Evolutionary conservation across 2,329 filamentous ascomycete species (phyloP), one percentile per base, ranked within the genome.

Genomic region (Byssothecium circinans): DNA sequence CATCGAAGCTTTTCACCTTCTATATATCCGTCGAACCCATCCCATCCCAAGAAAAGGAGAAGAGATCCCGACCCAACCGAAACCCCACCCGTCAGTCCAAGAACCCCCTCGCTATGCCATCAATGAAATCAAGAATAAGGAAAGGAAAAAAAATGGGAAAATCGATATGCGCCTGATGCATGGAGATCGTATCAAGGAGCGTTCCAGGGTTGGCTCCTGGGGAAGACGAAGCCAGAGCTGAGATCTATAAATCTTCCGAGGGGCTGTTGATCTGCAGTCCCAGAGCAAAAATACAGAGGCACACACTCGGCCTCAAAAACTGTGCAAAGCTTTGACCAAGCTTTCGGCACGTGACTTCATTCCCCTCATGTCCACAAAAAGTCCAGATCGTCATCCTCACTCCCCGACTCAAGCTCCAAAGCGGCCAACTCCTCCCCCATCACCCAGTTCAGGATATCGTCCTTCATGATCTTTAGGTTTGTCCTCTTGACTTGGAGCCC

Each of bases 1-100:
- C 65, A 40, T 74, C 70, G 61, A 75, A 75, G 18, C 71, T 74
- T 41, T 6, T 15, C 6, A 2, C 14, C 3, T 45, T 67, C 43
- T 67, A 58, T 30, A 6, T n/a, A 17, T 6, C 17, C 15, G 17
- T 35, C n/a, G 4, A 25, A 3, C 1, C n/a, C 27, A 29, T 18
- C 29, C n/a, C n/a, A 25, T 29, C 19, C 10, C 35, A 25, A 40
- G 36, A 10, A 25, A 40, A 35, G 6, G 7, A 5, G 10, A 32
- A 32, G 12, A 14, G 6, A 12, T 4, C 6, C 8, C 29, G 29
- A 14, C 29, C 29, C 6, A 32, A 8, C 6, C 29, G 4, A 32
- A 8, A 32, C 8, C 29, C 29, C 10, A 12, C 14, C 14, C 29
- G 14, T 14, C 12, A 12, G 14, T 12, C 29, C 29, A 8, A 32